A percentile compares a stretch with the other conserved stretches of the same genome.
Conservation (phyloP, 257 asterid genomes). For the Solanum dulcamara region DNA sequence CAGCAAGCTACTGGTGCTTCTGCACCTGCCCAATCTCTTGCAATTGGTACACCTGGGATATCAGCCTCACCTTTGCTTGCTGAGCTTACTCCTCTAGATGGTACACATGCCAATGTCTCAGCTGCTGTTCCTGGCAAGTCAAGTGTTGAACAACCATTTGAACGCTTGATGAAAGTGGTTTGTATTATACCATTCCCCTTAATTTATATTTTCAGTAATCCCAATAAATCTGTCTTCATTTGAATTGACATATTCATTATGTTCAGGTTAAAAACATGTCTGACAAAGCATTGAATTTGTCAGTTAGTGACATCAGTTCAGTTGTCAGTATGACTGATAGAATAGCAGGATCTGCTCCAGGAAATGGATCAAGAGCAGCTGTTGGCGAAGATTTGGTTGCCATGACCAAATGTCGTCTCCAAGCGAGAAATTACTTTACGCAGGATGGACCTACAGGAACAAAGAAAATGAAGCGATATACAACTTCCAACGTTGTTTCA, state of each 20-base stretch:
- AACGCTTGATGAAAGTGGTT: slow-evolving; percentile 73
- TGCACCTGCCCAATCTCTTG: slow-evolving; percentile 70
- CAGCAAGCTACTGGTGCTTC: slow-evolving; percentile 45
- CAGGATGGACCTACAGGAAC: slow-evolving; percentile 79
- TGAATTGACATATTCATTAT: not conserved
- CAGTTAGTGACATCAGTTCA: slow-evolving; percentile 79
- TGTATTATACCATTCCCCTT: slow-evolving; percentile 8
- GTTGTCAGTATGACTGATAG: slow-evolving; percentile 93
- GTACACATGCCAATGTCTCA: slow-evolving; percentile 55
- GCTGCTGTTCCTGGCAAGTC: slow-evolving; percentile 49
- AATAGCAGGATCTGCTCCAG: slow-evolving; percentile 98
- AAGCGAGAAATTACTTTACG: slow-evolving; percentile 68
- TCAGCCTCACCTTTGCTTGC: slow-evolving; percentile 95
- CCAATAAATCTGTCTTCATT: not conserved
- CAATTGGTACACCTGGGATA: slow-evolving; percentile 95
- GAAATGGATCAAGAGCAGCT: slow-evolving; percentile 97
- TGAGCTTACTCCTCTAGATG: slow-evolving; percentile 75
- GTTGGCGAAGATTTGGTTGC: slow-evolving; percentile 98
- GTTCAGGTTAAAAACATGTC: slow-evolving; percentile 69
- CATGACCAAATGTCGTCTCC: slow-evolving; percentile 86
- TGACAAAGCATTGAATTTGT: slow-evolving; percentile 50
- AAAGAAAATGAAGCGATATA: slow-evolving; percentile 83
- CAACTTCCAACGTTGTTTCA: slow-evolving; percentile 75
- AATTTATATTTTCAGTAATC: not conserved
- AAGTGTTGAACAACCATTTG: slow-evolving; percentile 69